Base-by-base conservation (phyloP, 2,329 filamentous ascomycete genomes). In the Intubia oerlemansii region DNA sequence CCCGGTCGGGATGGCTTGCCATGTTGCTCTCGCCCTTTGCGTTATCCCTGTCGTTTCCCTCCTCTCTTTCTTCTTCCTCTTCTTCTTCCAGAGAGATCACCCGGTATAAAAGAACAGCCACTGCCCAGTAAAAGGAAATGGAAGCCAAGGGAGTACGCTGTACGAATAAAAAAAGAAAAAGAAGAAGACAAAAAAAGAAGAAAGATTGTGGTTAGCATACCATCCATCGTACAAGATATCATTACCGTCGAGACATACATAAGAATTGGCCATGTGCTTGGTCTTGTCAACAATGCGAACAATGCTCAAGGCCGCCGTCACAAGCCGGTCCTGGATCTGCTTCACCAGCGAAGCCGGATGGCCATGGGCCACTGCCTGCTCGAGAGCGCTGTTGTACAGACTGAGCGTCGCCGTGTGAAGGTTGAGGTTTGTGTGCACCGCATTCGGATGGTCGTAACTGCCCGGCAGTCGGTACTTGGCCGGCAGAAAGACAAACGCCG, bases 371-470 rank as follows among this genome's bases (percentile, higher is more conserved):
- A 82, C 74, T 1, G 75, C 75, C 43, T 78, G 84, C 49, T 84
- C 80, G 7, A 88, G 71, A 2, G 84, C 82, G 2, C 80, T 78
- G 47, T 90, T 80, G 43, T 93, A 84, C 5, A 93, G 57, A 45
- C 80, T 90, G 30, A 93, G 92, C 7, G 77, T 66, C 2, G 79
- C 75, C 1, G 82, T 81, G 42, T 93, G 84, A 3, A 93, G 65
- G 42, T 79, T 82, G 57, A 93, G 74, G 38, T 92, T 92, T 28
- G 73, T 59, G 44, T 91, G 84, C 0, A 91, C 62, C 6, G 80
- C 68, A 25, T 78, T 71, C 1, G 74, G 60, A 39, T 91, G 66
- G 22, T 62, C 57, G 29, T 79, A 52, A 10, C 73, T 71, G 16
- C 57, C 51, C 0, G 82, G 80, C 15, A 92, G 51, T 20, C 79